Conservation (phyloP, 2,329 filamentous ascomycete genomes). For the Venturia carpophila region DNA sequence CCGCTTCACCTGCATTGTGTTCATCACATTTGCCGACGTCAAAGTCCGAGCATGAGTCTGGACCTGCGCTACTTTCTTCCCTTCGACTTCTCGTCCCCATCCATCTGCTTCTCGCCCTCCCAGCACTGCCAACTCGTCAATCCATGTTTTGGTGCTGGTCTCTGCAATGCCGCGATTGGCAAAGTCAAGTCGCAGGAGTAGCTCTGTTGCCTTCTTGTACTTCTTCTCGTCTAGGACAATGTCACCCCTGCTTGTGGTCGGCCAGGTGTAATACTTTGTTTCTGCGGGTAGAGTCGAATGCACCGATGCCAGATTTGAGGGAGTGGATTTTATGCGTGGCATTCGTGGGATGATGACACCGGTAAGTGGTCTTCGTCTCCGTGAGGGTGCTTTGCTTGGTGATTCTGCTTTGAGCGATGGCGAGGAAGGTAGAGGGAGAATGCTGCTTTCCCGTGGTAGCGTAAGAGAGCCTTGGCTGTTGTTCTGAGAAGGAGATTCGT, state of each 20-base stretch:
- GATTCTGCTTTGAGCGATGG: slow-evolving; percentile 6
- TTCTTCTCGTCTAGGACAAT: slow-evolving; percentile 54
- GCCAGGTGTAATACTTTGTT: slow-evolving; percentile 59
- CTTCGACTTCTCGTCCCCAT: slow-evolving; percentile 19
- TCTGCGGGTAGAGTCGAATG: slow-evolving; percentile 23
- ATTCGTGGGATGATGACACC: slow-evolving; percentile 57
- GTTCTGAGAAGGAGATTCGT: slow-evolving; percentile 19
- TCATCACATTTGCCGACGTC: slow-evolving; percentile 21
- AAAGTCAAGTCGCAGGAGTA: slow-evolving; percentile 69
- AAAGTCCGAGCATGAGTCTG: slow-evolving; percentile 31
- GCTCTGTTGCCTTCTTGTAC: slow-evolving; percentile 61
- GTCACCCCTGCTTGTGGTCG: slow-evolving; percentile 52
- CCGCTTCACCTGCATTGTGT: slow-evolving; percentile 6
- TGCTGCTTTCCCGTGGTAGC: not conserved
- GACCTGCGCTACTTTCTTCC: slow-evolving; percentile 21
- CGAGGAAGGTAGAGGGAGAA: not conserved
- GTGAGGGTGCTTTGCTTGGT: slow-evolving; percentile 10
- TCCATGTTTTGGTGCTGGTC: slow-evolving; percentile 62
- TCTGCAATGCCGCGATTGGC: slow-evolving; percentile 54
- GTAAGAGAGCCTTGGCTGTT: not conserved
- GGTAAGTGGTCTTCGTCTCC: slow-evolving; percentile 31
- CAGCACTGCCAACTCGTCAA: slow-evolving; percentile 52
- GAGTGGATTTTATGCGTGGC: slow-evolving; percentile 55
- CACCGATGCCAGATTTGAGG: slow-evolving; percentile 22
- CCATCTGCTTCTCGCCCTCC: slow-evolving; percentile 23